Evolutionary conservation across 2,329 filamentous ascomycete species (phyloP), one percentile per base, ranked within the genome.

Genomic region (Cytospora chrysosperma): DNA sequence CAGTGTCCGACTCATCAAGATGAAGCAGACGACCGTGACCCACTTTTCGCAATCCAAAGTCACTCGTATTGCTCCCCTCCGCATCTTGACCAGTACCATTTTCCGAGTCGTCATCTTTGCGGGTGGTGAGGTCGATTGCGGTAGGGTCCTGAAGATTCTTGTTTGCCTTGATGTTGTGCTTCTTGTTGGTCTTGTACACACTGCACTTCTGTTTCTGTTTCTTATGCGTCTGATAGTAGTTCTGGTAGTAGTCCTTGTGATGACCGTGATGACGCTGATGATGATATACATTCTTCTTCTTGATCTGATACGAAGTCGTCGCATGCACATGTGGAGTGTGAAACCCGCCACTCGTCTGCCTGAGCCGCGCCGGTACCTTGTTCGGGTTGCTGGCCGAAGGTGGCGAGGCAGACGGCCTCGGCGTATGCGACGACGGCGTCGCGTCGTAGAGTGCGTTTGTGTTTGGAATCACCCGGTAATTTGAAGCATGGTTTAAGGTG

Each of bases 401-500:
- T 64, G 55, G 72, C 69, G 57, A 72, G 72, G 73, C 75, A 79
- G 72, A 81, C 73, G 59, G 73, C 70, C 69, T 79, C 71, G 70
- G 79, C 77, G 72, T 82, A 83, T 30, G 71, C 70, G 70, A 76
- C 73, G 72, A 83, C 56, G 72, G 72, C 73, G 57, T 76, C 72
- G 59, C 72, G 72, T 68, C 75, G 77, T 73, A 76, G 75, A 74
- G 75, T 76, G 67, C 73, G 72, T 73, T 75, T 79, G 70, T 74
- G 75, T 81, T 83, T 82, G 77, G 75, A 75, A 74, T 72, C 71
- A 77, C 75, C 70, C 73, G 76, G 72, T 79, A 81, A 74, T 77
- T 78, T 78, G 72, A 77, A 77, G 75, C 71, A 76, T 75, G 79
- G 77, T 80, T 82, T 82, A 77, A 81, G 68, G 69, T 72, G 76